A percentile compares a stretch with the other conserved stretches of the same genome.
phyloP scores from a whole-genome alignment of 331 rosid genomes.

The Arachis monticola region DNA sequence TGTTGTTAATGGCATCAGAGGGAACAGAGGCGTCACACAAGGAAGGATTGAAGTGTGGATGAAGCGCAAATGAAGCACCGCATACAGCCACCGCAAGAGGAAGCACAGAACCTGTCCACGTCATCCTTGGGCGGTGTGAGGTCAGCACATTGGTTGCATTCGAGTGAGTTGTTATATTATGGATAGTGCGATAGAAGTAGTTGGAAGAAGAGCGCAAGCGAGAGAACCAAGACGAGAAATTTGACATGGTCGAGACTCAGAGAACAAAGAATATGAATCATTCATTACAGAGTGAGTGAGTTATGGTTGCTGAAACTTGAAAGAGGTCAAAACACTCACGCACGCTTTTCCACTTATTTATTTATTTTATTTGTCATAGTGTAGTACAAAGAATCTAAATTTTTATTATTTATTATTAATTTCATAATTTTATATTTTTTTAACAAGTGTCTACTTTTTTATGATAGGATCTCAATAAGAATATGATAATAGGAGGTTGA shows the following conservation, averaged over 20 bases:
- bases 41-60: conserved; percentile 52
- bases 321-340: not conserved
- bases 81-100: conserved; percentile 71
- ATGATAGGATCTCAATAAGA: no score
- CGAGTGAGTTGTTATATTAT: conserved; percentile 25
- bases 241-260: conserved; percentile 43
- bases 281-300: not conserved
- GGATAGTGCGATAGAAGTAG: conserved; percentile 42
- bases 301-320: not conserved
- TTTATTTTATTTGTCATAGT: no score
- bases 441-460: no score
- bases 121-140: conserved; percentile 40
- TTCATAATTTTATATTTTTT: no score
- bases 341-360: no score
- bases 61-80: conserved; percentile 62
- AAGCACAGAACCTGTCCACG: conserved; percentile 54
- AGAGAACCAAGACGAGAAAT: conserved; percentile 58
- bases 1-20: conserved; percentile 26
- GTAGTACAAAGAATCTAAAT: no score
- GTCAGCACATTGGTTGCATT: conserved; percentile 5
- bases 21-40: conserved; percentile 48
- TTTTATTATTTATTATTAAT: no score
- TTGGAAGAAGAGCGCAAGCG: conserved; percentile 71
- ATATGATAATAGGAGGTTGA: no score
- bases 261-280: not conserved